A percentile compares a stretch with the other conserved stretches of the same genome.
phyloP scores from a whole-genome alignment of 2,329 filamentous ascomycete genomes.

The Monascus ruber region DNA sequence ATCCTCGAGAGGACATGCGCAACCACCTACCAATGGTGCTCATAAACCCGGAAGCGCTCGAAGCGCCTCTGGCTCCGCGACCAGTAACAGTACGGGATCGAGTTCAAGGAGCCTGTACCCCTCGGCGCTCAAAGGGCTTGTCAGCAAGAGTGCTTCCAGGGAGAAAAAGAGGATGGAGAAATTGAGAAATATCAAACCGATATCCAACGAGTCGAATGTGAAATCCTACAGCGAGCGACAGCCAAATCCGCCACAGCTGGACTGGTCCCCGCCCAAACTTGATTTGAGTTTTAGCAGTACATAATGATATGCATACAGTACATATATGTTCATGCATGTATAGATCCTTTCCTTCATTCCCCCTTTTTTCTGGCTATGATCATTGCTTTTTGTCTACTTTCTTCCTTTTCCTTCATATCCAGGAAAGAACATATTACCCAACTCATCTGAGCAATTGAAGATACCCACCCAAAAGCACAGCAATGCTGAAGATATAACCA shows the following conservation, averaged over 20 bases:
- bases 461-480: too few species aligned
- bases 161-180: conserved; percentile 19
- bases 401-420: too few species aligned
- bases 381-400: too few species aligned
- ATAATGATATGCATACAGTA: too few species aligned
- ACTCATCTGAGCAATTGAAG: too few species aligned
- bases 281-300: conserved; percentile 9
- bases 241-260: conserved; percentile 18
- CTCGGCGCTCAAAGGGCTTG: conserved; percentile 25
- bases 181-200: conserved; percentile 1
- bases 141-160: conserved; percentile 18
- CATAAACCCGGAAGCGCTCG: conserved; percentile 23
- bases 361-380: too few species aligned
- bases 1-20: conserved; percentile 16
- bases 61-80: conserved; percentile 24
- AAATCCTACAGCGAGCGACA: conserved; percentile 9
- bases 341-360: too few species aligned
- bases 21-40: conserved; percentile 15
- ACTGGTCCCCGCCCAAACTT: conserved; percentile 27
- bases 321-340: too few species aligned
- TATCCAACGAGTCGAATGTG: too few species aligned
- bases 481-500: too few species aligned
- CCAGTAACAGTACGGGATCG: conserved; percentile 22
- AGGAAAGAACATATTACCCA: too few species aligned
- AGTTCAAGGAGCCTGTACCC: conserved; percentile 25